Base-by-base conservation (phyloP, 208 protist species). In the Trypanosoma platydactyli region DNA sequence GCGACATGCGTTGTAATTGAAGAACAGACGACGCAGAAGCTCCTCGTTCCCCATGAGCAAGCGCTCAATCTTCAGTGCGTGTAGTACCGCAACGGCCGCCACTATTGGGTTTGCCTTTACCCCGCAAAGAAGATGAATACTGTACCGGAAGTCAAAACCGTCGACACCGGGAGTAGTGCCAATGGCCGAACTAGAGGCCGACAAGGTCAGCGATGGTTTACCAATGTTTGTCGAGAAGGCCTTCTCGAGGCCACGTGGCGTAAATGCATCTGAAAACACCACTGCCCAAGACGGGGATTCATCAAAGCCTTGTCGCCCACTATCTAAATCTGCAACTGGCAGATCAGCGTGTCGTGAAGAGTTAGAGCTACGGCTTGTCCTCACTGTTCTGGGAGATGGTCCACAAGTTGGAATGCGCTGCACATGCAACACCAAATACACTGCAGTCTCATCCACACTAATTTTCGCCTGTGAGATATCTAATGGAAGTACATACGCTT, bases 61-160 rank as follows among this genome's bases (percentile, higher is more conserved):
- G 38, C 42, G 58, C 25, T 80, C 77, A 46, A 86, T 53, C 22
- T 77, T 65, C 18, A 77, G 40, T 5, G 73, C 79, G 59, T 83
- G 46, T n/a, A 77, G 13, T 4, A 81, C 68, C 11, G 82, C 63
- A 27, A 75, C 55, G n/a, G 79, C 70, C 24, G 76, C 64, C n/a
- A 85, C 74, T 16, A 92, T 54, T 9, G 79, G 78, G 49, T 86
- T 69, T 1, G 86, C 79, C 30, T 67, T 71, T 41, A 63, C 69
- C n/a, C 89, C 89, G 3, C 70, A 87, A 33, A 91, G 67, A 1
- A 92, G 64, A 70, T 94, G 84, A 33, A 94, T 54, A 58, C 84
- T 91, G 65, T 81, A 91, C 18, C 76, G 71, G 40, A 83, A 91
- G 15, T 77, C 68, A 33, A 52, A 46, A 38, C 46, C 68, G 52